phyloP scores from a whole-genome alignment of 805 yeast genomes.

The Jamesozyma spencerorum region DNA sequence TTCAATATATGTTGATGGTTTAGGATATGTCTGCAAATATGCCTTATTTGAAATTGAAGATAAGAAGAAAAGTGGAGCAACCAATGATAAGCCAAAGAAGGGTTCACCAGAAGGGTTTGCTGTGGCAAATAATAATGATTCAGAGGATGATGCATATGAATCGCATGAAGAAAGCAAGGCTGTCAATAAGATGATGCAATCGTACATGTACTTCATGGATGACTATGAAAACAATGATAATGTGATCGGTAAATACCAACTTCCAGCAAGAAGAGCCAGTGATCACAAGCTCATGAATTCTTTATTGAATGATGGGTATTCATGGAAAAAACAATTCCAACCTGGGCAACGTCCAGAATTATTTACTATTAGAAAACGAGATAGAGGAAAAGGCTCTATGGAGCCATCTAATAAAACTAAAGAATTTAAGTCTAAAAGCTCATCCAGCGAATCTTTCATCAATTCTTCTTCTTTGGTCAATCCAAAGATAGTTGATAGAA shows the following conservation, averaged over 20 bases:
- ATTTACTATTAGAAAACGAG: slow-evolving; percentile 13
- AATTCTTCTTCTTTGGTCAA: slow-evolving; percentile 4
- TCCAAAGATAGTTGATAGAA: background rate
- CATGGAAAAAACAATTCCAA: slow-evolving; percentile 30
- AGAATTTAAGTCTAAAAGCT: background rate
- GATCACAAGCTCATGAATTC: background rate
- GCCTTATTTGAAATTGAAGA: slow-evolving; percentile 81
- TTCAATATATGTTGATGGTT: slow-evolving; percentile 84
- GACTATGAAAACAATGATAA: slow-evolving; percentile 54
- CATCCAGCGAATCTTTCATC: slow-evolving; percentile 1
- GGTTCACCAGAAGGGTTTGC: slow-evolving; percentile 4
- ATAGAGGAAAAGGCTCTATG: background rate
- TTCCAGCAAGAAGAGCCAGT: slow-evolving; percentile 12
- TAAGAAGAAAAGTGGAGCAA: slow-evolving; percentile 29
- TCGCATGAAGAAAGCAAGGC: slow-evolving; percentile 24
- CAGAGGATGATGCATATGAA: slow-evolving; percentile 10
- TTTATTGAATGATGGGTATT: slow-evolving; percentile 16
- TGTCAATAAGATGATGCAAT: slow-evolving; percentile 83
- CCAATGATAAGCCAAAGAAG: slow-evolving; percentile 4
- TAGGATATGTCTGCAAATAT: slow-evolving; percentile 89
- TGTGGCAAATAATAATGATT: background rate
- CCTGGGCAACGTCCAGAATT: slow-evolving; percentile 26
- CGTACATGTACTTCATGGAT: slow-evolving; percentile 79
- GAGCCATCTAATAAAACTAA: background rate
- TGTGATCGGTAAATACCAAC: slow-evolving; percentile 28